Percentiles rank a stretch among this genome's conserved stretches.
Conservation (phyloP, 139 green algal genomes). For the Chlamydomonas schloesseri region DNA sequence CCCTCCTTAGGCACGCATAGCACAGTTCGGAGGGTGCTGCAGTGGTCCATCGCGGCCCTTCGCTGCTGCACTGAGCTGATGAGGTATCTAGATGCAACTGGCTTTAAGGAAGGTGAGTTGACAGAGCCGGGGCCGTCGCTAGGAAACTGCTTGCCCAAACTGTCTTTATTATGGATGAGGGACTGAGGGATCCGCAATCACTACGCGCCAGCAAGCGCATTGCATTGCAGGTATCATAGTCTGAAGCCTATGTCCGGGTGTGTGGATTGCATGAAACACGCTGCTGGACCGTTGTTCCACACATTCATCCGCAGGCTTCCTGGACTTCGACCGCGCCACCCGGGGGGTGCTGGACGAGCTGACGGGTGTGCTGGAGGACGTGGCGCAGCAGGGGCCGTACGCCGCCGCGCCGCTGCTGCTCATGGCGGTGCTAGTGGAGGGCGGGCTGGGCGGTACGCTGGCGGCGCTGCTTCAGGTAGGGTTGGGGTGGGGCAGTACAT, state of each 20-base stretch:
- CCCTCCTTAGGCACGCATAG: neutral
- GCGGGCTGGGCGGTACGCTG: neutral
- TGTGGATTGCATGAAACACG: too few relatives aligned
- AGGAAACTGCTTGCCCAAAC: neutral
- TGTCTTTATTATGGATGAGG: neutral
- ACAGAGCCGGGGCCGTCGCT: neutral
- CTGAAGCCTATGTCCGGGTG: too few relatives aligned
- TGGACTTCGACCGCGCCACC: neutral
- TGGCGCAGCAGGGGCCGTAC: neutral
- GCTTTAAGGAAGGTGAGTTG: slow-evolving; percentile 13
- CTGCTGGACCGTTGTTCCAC: too few relatives aligned
- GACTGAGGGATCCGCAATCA: too few relatives aligned
- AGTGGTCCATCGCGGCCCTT: neutral
- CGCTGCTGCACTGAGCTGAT: neutral
- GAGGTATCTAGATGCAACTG: neutral
- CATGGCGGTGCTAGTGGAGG: slow-evolving; percentile 27
- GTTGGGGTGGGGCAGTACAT: neutral
- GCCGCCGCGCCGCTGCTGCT: neutral
- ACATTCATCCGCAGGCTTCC: neutral
- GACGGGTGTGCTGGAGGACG: neutral
- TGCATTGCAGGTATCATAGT: too few relatives aligned
- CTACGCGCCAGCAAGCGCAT: too few relatives aligned
- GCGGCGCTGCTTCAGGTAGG: slow-evolving; percentile 27
- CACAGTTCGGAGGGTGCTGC: neutral
- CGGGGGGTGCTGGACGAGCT: neutral